Conservation (phyloP, 805 yeast species). For the Wickerhamiella shivajii region DNA sequence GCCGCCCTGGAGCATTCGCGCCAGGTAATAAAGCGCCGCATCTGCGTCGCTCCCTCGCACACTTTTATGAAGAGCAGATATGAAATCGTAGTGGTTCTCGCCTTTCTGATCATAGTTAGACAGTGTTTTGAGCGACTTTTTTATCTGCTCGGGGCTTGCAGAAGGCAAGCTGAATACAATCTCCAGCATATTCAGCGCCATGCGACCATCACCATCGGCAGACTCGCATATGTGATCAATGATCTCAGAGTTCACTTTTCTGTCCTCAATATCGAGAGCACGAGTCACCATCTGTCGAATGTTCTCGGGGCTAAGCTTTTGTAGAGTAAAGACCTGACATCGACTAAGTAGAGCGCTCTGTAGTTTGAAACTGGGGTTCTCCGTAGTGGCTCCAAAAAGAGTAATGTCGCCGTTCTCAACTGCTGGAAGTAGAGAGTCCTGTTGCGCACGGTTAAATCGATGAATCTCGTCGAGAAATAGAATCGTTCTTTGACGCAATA, state of each 20-base stretch:
- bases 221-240: constrained; percentile 55
- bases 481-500: constrained; percentile 43
- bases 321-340: constrained; percentile 63
- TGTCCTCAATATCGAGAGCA: constrained; percentile 39
- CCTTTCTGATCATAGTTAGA: constrained; percentile 72
- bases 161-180: constrained; percentile 24
- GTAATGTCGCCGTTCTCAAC: constrained; percentile 73
- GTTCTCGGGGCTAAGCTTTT: constrained; percentile 37
- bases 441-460: constrained; percentile 72
- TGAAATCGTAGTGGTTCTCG: constrained; percentile 87
- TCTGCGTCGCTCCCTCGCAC: constrained; percentile 81
- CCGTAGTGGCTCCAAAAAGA: constrained; percentile 94
- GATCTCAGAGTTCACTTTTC: constrained; percentile 41
- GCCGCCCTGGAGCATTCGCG: constrained; percentile 81
- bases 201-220: constrained; percentile 80
- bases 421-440: constrained; percentile 70
- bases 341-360: constrained; percentile 74
- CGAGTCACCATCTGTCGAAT: constrained; percentile 37
- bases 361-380: constrained; percentile 74
- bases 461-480: constrained; percentile 90
- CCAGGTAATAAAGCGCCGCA: constrained; percentile 78
- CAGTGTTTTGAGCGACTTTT: constrained; percentile 32
- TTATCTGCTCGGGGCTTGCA: constrained; percentile 18
- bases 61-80: constrained; percentile 89
- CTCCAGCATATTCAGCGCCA: constrained; percentile 69